A percentile compares a stretch with the other conserved stretches of the same genome.
These are phyloP conservation scores for Mallotus repandus DNA, from an alignment of 441 rosid genomes.

Conservation along the genomic window DNA sequence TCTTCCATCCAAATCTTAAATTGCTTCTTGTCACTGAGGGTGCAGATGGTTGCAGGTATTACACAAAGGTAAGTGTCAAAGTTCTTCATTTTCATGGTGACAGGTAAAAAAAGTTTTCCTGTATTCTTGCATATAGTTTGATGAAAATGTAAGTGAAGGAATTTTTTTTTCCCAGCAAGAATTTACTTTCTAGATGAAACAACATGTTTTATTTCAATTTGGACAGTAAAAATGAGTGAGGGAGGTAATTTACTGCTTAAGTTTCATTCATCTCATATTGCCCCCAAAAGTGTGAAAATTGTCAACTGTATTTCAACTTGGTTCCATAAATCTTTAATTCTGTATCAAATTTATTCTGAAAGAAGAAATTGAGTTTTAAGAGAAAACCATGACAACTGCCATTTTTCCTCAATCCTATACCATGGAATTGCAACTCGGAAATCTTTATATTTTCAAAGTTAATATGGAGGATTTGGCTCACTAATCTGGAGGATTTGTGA, in stretches of 20 bases:
- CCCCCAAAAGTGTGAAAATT: no score
- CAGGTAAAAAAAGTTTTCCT: neutral
- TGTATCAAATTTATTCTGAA: no score
- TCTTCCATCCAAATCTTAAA: conserved; percentile 75
- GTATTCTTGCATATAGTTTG: neutral
- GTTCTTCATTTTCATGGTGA: neutral
- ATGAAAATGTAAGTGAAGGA: neutral
- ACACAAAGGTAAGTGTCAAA: conserved; percentile 67
- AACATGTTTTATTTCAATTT: no score
- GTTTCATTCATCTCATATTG: no score
- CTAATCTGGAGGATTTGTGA: neutral
- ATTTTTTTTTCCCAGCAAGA: neutral
- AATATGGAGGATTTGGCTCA: neutral
- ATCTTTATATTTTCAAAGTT: neutral
- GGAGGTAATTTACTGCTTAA: no score
- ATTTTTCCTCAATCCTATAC: no score
- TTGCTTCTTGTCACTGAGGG: conserved; percentile 93
- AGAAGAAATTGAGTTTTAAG: no score
- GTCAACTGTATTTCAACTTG: no score
- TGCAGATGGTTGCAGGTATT: conserved; percentile 81
- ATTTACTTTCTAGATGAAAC: no score
- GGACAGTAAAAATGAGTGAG: no score
- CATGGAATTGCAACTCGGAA: neutral
- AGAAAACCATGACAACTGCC: no score
- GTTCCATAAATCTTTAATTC: no score